These are phyloP conservation scores for Cyclospora cayetanensis DNA, from an alignment of 169 alveolate species.

Conservation along the genomic window DNA sequence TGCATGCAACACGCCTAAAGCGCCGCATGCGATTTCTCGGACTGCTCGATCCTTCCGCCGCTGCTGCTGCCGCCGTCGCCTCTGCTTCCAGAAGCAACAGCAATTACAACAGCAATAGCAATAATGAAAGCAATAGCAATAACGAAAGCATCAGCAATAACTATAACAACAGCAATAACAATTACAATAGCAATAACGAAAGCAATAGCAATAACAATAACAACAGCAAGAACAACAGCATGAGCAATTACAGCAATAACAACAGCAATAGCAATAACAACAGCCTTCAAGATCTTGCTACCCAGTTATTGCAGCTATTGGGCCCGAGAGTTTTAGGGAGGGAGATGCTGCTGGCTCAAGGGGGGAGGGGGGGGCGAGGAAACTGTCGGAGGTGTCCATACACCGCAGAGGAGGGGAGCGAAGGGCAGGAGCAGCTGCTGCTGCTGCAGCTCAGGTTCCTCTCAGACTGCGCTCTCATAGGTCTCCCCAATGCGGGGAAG, in stretches of 20 bases:
- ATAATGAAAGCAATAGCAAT: background rate
- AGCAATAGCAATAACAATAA: background rate
- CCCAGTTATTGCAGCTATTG: background rate
- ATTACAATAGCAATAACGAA: background rate
- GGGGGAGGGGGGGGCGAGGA: conserved; percentile 49
- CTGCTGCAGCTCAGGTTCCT: background rate
- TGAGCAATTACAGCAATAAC: background rate
- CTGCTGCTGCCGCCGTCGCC: background rate
- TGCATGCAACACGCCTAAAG: no score
- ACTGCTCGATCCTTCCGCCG: background rate
- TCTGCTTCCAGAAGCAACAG: no score
- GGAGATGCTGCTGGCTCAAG: background rate
- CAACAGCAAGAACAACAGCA: background rate
- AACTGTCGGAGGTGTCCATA: conserved; percentile 10
- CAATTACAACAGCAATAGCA: no score
- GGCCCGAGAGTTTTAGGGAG: background rate
- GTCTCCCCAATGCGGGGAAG: conserved; percentile 58
- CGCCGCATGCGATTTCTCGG: background rate
- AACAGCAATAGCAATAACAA: background rate
- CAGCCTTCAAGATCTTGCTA: background rate
- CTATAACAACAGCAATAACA: background rate
- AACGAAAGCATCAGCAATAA: background rate
- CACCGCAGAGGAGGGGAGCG: background rate
- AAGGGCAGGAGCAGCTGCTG: background rate
- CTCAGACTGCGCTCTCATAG: conserved; percentile 28